Evolutionary conservation across 345 rosid species (phyloP).

Genomic region (Eucalyptus rudis): DNA sequence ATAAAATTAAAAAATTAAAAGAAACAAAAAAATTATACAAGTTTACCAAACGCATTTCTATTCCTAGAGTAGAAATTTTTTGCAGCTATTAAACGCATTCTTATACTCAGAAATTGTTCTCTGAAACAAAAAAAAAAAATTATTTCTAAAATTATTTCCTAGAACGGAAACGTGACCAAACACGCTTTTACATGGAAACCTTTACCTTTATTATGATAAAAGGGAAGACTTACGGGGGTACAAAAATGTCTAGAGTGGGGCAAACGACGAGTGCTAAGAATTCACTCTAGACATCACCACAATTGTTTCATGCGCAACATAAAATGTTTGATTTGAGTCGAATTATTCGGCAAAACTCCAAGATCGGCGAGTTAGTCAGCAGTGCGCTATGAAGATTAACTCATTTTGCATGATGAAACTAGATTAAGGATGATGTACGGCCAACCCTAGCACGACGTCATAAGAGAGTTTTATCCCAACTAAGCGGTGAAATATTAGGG

Average conservation of each 20-base stretch:
- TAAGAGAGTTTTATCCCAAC: accelerated
- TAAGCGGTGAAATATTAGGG: background rate
- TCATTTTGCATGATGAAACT: background rate
- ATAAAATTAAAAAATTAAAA: too few relatives aligned
- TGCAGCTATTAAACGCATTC: accelerated
- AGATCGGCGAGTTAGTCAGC: accelerated
- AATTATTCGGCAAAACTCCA: background rate
- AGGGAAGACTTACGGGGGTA: too few relatives aligned
- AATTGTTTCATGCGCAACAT: accelerated
- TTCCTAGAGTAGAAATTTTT: too few relatives aligned
- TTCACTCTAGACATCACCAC: background rate
- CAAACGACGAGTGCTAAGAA: accelerated
- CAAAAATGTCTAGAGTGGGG: background rate
- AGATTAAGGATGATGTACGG: background rate
- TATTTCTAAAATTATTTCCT: too few relatives aligned
- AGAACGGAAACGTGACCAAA: accelerated
- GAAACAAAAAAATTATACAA: too few relatives aligned
- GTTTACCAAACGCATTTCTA: too few relatives aligned
- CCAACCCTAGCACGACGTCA: background rate
- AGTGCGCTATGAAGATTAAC: accelerated
- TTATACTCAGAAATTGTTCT: accelerated
- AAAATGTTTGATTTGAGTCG: background rate
- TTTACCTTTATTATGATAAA: background rate
- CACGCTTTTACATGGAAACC: accelerated
- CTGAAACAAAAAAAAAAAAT: too few relatives aligned